Base-by-base conservation (phyloP, 2,329 filamentous ascomycete genomes). In the Ascochyta clinopodiicola region DNA sequence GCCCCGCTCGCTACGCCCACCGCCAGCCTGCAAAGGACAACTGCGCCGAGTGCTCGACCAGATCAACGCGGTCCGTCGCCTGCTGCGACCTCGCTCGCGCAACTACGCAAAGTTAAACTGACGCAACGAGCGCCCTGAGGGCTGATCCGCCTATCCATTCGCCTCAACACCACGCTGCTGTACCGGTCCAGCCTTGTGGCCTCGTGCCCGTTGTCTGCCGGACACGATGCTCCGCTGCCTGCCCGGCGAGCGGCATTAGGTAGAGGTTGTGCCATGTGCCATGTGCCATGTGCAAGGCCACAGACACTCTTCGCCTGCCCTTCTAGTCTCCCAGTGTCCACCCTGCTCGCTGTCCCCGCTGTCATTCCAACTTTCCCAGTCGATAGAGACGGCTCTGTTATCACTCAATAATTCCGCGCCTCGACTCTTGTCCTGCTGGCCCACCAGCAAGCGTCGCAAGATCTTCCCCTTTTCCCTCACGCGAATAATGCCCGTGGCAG, bases 361-460 rank as follows among this genome's bases (percentile, higher is more conserved):
- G 52, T 46, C 46, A 39, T n/a, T 36, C 35, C 36, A 42, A 46
- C 17, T 42, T 50, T 50, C 61, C 44, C 56, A 45, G 44, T 54
- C 42, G 37, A 57, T 62, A 54, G 44, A 54, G 39, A 17, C 56
- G 50, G 51, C 51, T 45, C 46, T 56, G 43, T 22, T 47, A 59
- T 66, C 57, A 57, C 56, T 38, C 50, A 31, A 57, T 52, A 31
- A 57, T 52, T 51, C 46, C 42, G 43, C 56, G 51, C 44, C 52
- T 6, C 43, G 49, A 31, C 34, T 29, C 36, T 32, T 38, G 40
- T 25, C 38, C 36, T 42, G 24, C 31, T 37, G 52, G 39, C 52
- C 52, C 52, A 56, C 52, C 37, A 37, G 21, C 52, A 56, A 56
- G 46, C 46, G 52, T 46, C 42, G 42, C 46, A 31, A 27, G 22